Percentiles rank a stretch among this genome's conserved stretches.
Conservation (phyloP, 2,329 filamentous ascomycete species). For the Stagonosporopsis vannaccii region DNA sequence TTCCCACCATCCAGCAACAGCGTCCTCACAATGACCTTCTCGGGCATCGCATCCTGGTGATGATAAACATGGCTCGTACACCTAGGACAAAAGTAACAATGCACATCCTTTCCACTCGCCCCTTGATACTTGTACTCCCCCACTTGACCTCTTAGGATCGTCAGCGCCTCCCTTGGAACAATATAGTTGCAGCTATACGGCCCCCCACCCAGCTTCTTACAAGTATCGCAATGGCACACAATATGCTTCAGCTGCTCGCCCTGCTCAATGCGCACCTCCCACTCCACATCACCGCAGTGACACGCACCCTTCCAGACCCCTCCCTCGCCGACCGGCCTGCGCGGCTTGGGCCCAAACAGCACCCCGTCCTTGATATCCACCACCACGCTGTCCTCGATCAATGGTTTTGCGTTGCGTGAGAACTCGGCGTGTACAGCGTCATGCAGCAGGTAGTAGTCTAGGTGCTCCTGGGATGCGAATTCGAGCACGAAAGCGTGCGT, state of each 20-base stretch:
- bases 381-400: conserved; percentile 44
- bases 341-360: conserved; percentile 38
- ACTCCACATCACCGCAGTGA: conserved; percentile 40
- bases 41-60: conserved; percentile 50
- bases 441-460: conserved; percentile 44
- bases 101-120: conserved; percentile 45
- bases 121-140: conserved; percentile 44
- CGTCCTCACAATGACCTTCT: conserved; percentile 51
- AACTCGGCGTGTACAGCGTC: conserved; percentile 45
- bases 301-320: conserved; percentile 36
- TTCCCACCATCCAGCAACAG: conserved; percentile 48
- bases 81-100: conserved; percentile 49
- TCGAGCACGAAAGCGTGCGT: conserved; percentile 48
- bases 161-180: conserved; percentile 37
- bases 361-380: conserved; percentile 45
- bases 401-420: conserved; percentile 33
- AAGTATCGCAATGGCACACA: conserved; percentile 48
- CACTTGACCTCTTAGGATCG: conserved; percentile 32
- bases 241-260: conserved; percentile 36
- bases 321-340: conserved; percentile 23
- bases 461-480: conserved; percentile 43
- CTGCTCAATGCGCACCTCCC: conserved; percentile 34
- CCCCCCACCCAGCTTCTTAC: conserved; percentile 46
- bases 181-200: conserved; percentile 50
- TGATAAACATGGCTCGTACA: conserved; percentile 53